Base-by-base conservation (phyloP, 2,329 filamentous ascomycete genomes). In the Paraphoma chrysanthemicola region DNA sequence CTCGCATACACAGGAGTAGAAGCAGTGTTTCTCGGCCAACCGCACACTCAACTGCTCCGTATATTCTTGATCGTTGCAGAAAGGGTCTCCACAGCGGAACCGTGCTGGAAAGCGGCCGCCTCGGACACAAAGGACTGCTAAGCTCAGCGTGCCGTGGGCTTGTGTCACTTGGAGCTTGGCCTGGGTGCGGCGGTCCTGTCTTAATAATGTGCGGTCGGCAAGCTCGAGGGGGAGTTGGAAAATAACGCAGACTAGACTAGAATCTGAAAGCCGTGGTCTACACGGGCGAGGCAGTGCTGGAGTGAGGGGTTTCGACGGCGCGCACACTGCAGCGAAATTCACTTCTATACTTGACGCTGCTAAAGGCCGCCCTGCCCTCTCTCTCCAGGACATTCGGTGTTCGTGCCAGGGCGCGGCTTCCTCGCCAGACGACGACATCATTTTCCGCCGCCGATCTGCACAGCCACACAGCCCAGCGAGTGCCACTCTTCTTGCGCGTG, bases 161-260 rank as follows among this genome's bases (percentile, higher is more conserved):
- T 56, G 48, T 52, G 29, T 31, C 18, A n/a, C 48, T n/a, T 29
- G 48, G 50, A 7, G 45, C 54, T 56, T 53, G 54, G 54, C 49
- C 44, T 18, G 18, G n/a, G 41, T 47, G 45, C 54, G 51, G 51
- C 51, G 48, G 38, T 45, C 31, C 11, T 31, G 42, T 45, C 29
- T 42, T 42, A 48, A 42, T 47, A 51, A 51, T 47, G 36, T 44
- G 54, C 39, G 49, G 39, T 45, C 46, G 54, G 54, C 45, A 44
- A 45, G 23, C 47, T 42, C 29, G 48, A 36, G 42, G 33, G 46
- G 42, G 49, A 48, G 48, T 48, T 16, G 12, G 45, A 57, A 58
- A 58, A 58, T 58, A 44, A 48, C 56, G 47, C 56, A 58, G 46
- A 44, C 48, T 52, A 51, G 44, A 51, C 55, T 57, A 51, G 41